Conservation (phyloP, 1,284 basidiomycete species). For the Anthracocystis walkeri region DNA sequence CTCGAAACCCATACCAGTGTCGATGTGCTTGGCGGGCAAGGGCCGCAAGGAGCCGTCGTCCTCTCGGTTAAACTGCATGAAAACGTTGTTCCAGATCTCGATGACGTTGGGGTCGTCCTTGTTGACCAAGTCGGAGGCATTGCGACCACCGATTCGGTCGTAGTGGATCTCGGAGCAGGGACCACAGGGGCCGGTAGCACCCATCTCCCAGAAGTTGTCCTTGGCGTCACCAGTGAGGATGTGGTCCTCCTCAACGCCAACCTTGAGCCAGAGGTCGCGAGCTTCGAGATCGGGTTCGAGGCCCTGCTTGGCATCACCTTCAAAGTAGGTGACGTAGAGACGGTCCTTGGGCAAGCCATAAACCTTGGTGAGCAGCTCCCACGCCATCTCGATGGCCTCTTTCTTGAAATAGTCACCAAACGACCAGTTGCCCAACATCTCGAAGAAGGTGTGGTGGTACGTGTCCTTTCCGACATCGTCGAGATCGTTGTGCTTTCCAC, state of each 20-base stretch:
- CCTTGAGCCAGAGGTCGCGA: conserved; percentile 83
- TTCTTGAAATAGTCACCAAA: conserved; percentile 99
- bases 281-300: conserved; percentile 88
- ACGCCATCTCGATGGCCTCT: conserved; percentile 91
- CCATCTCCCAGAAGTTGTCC: conserved; percentile 99
- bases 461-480: conserved; percentile 99
- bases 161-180: conserved; percentile 98
- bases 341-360: conserved; percentile 90
- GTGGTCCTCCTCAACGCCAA: conserved; percentile 88
- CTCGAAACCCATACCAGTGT: conserved; percentile 99
- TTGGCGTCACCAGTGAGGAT: conserved; percentile 94
- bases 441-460: conserved; percentile 95
- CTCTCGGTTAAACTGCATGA: conserved; percentile 98
- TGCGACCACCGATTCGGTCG: conserved; percentile 92
- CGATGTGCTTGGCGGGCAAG: conserved; percentile 93
- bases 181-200: conserved; percentile 95
- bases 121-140: conserved; percentile 92
- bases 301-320: conserved; percentile 88
- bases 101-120: conserved; percentile 94
- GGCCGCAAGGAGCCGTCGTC: conserved; percentile 82
- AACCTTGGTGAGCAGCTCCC: conserved; percentile 90
- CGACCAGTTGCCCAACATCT: conserved; percentile 99
- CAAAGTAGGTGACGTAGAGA: conserved; percentile 97
- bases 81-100: conserved; percentile 99
- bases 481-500: conserved; percentile 98